Percentiles rank a stretch among this genome's conserved stretches.
These are phyloP conservation scores for Coriaria nepalensis DNA, from an alignment of 306 rosid species.

Conservation along the genomic window DNA sequence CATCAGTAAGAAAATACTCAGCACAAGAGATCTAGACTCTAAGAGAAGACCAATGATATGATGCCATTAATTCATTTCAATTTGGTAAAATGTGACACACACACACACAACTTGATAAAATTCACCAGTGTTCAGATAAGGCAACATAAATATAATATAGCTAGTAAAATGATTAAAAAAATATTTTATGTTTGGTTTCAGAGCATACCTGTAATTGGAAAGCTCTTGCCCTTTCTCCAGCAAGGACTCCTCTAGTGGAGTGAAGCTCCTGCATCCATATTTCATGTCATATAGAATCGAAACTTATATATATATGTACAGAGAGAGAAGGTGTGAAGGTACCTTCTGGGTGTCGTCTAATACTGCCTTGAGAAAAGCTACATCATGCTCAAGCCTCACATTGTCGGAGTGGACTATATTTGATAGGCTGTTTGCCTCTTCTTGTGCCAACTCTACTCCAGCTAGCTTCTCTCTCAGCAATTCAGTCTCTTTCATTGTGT, in stretches of 20 bases:
- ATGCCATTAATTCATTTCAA: too few relatives aligned
- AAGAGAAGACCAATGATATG: too few relatives aligned
- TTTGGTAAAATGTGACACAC: too few relatives aligned
- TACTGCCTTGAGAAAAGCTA: constrained; percentile 96
- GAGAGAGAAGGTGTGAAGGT: constrained; percentile 1
- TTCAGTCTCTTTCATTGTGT: constrained; percentile 56
- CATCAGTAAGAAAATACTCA: too few relatives aligned
- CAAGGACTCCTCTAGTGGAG: constrained; percentile 87
- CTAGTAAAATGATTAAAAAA: neutral
- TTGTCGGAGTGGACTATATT: constrained; percentile 86
- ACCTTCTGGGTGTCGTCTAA: constrained; percentile 97
- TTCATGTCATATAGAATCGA: too few relatives aligned
- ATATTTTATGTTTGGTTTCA: neutral
- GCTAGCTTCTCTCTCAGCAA: constrained; percentile 63
- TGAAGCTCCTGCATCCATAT: constrained; percentile 55
- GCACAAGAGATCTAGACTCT: too few relatives aligned
- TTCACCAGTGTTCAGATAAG: neutral
- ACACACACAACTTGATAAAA: too few relatives aligned
- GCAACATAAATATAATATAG: neutral
- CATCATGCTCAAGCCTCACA: constrained; percentile 90
- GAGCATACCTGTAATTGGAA: constrained; percentile 75
- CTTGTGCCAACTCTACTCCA: constrained; percentile 66
- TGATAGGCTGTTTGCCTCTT: constrained; percentile 72
- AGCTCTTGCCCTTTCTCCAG: constrained; percentile 86
- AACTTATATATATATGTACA: too few relatives aligned